A percentile compares a stretch with the other conserved stretches of the same genome.
These are phyloP conservation scores for Discostella stelligera DNA, from an alignment of 352 stramenopile genomes.

Conservation along the genomic window DNA sequence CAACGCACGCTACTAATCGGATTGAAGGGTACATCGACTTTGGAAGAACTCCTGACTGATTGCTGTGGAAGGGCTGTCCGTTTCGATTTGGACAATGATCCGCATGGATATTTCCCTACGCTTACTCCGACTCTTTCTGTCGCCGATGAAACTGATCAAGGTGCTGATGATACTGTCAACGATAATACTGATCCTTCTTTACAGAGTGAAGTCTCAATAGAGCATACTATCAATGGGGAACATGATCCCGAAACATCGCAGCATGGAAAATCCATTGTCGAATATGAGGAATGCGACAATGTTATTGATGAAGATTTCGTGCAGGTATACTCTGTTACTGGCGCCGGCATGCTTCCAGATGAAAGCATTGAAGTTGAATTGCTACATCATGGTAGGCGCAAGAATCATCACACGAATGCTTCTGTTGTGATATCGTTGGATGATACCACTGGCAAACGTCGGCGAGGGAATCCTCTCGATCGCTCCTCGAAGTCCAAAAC, in stretches of 20 bases:
- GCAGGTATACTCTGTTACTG: slow-evolving; percentile 8
- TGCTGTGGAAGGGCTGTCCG: slow-evolving; percentile 61
- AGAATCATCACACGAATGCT: background rate
- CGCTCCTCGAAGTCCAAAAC: background rate
- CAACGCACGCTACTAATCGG: slow-evolving; percentile 54
- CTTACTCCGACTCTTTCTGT: background rate
- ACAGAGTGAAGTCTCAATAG: background rate
- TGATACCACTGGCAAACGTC: background rate
- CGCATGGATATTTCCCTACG: slow-evolving; percentile 10
- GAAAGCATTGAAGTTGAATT: slow-evolving; percentile 34
- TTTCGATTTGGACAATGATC: slow-evolving; percentile 46
- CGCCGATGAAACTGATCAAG: background rate
- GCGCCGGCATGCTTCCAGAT: background rate
- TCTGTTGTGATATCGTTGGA: background rate
- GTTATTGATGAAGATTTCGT: background rate
- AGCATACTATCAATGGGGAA: background rate
- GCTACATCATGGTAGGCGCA: background rate
- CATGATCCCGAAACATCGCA: background rate
- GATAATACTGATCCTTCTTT: background rate
- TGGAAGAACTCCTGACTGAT: slow-evolving; percentile 75
- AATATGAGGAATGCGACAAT: background rate
- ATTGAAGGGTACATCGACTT: slow-evolving; percentile 66
- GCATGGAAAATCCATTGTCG: background rate
- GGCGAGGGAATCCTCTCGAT: background rate
- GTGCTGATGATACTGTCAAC: background rate